Evolutionary conservation across 148 eudicot genomes (phyloP).

Genomic region (Rhododendron griersonianum): DNA sequence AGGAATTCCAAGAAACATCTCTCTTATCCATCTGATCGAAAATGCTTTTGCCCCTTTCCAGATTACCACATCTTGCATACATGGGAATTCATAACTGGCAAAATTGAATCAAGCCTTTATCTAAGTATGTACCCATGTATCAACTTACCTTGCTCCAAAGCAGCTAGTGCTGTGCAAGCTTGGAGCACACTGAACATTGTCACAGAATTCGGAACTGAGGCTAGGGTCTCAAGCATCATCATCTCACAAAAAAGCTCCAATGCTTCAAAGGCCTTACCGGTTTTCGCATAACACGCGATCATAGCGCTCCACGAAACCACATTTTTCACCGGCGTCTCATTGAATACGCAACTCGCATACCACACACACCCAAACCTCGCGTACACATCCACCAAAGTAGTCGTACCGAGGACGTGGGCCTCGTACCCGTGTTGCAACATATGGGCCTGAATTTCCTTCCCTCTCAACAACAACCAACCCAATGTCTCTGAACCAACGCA

Average conservation of each 20-base stretch:
- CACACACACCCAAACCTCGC: conserved; percentile 63
- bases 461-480: conserved; percentile 31
- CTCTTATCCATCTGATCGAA: conserved; percentile 70
- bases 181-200: conserved; percentile 92
- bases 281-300: conserved; percentile 82
- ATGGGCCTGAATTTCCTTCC: conserved; percentile 79
- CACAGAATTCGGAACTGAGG: conserved; percentile 66
- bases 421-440: conserved; percentile 75
- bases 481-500: conserved; percentile 62
- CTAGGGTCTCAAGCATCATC: conserved; percentile 55
- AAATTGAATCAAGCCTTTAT: conserved; percentile 59
- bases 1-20: conserved; percentile 90
- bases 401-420: conserved; percentile 74
- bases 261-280: conserved; percentile 67
- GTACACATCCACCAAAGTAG: conserved; percentile 89
- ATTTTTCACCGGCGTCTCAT: conserved; percentile 58
- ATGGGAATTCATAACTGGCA: conserved; percentile 79
- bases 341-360: conserved; percentile 55
- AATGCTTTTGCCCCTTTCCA: conserved; percentile 45
- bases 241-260: conserved; percentile 65
- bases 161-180: conserved; percentile 81
- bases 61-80: conserved; percentile 83
- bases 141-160: conserved; percentile 70
- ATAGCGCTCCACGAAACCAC: conserved; percentile 95
- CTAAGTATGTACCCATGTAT: conserved; percentile 74